Evolutionary conservation across 352 stramenopile genomes (phyloP), one percentile per base, ranked within the genome.

Genomic region (Albugo laibachii): DNA sequence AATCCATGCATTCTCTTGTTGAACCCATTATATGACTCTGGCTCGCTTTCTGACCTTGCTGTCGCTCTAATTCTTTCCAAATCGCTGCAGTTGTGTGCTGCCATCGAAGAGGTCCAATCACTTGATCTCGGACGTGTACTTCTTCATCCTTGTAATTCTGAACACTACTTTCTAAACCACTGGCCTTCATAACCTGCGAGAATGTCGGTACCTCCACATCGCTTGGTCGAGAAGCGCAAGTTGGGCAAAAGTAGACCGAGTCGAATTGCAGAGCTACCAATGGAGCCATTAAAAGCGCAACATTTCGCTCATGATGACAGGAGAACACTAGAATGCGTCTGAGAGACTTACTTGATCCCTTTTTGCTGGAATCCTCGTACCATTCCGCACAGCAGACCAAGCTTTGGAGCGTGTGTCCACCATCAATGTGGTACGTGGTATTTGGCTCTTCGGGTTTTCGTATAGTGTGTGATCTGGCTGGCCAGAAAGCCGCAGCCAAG

Each of bases 381-480:
- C 83, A 95, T 21, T 73, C 56, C 34, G 60, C 65, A 34, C 68
- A 86, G 19, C 65, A 79, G 51, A 72, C 63, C 13, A 95, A 61
- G 48, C 78, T 92, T 27, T 62, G 61, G 38, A 79, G 49, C 36
- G 83, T 95, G 62, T 95, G 83, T 6, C 81, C 83, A 18, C 83
- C 83, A 53, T 95, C 83, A 15, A 95, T 72, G 57, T 80, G 85
- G 49, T 82, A 87, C 2, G 55, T 49, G 5, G 43, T 53, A 38
- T 61, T 45, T 8, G 20, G 16, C 16, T 24, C 20, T 19, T 19
- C 8, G 6, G 16, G 18, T 31, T 78, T 62, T 16, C 78, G 52
- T 18, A 58, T 37, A 14, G 68, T 4, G 42, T 94, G 82, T 37
- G 73, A 70, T 40, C 82, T 64, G 12, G 69, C 82, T 11, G 78